Base-by-base conservation (phyloP, 2,329 filamentous ascomycete genomes). In the Trichoderma sp. region DNA sequence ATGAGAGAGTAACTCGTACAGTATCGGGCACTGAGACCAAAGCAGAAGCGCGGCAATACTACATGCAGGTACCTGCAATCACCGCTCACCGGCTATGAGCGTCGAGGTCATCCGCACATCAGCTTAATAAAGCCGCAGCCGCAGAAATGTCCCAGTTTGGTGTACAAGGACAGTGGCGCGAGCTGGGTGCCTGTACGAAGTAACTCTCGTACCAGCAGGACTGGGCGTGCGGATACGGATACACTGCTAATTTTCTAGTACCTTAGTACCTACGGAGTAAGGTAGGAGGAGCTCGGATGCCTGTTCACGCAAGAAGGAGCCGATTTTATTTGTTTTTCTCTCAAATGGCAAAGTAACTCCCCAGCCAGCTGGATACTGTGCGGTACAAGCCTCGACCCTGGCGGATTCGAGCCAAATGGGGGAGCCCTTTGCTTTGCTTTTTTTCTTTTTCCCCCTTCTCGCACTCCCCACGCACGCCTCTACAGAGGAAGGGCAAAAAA, bases 401-500 rank as follows among this genome's bases (percentile, higher is more conserved):
- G 58, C 65, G 23, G 11, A 55, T 30, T 50, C 43, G 8, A 65
- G 63, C 63, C 47, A 50, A n/a, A 39, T 28, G 63, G 47, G 63
- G 63, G 47, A 23, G 11, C 50, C 28, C 20, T 39, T 43, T 57
- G 32, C 23, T 20, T 53, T 30, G 30, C 32, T 50, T 15, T 47
- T 13, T 53, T 30, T 32, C 34, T 26, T 15, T 20, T 26, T n/a
- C 28, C 20, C 47, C 47, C 65, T 68, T 26, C 53, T 59, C 36
- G 30, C 55, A 59, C 55, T 68, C 65, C 65, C 53, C 65, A 59
- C 65, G 55, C 55, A 58, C 55, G 65, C 65, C 65, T 59, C 65
- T 68, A 36, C 53, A 23, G 15, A 39, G 3, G 11, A 58, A 50
- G 26, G 20, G 15, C 43, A 20, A 43, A 58, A 57, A 32, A 36